Evolutionary conservation across 306 rosid genomes (phyloP).

Genomic region (Trifolium dubium): DNA sequence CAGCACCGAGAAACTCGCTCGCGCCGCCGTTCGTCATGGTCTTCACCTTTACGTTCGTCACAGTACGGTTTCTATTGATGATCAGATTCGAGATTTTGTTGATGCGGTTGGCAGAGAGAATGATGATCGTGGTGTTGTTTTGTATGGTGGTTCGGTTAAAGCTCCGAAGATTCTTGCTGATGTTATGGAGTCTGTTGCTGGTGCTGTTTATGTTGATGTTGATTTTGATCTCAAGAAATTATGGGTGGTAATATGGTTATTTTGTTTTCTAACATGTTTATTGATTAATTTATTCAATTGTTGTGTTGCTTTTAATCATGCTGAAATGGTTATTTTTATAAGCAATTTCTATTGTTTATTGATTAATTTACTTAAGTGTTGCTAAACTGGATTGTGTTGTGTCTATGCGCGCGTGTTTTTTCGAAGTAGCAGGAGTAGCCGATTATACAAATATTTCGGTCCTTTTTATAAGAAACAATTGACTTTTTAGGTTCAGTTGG

Average conservation of each 20-base stretch:
- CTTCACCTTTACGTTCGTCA: slow-evolving; percentile 55
- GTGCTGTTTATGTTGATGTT: slow-evolving; percentile 69
- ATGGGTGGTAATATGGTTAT: slow-evolving; percentile 60
- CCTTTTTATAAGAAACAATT: too few species aligned
- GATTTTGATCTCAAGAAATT: slow-evolving; percentile 54
- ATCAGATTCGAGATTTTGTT: slow-evolving; percentile 56
- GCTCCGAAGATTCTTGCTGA: slow-evolving; percentile 94
- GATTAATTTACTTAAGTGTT: too few species aligned
- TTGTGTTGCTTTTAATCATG: too few species aligned
- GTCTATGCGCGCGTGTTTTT: too few species aligned
- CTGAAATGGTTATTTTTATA: too few species aligned
- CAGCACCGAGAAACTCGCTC: slow-evolving; percentile 86
- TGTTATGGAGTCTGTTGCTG: slow-evolving; percentile 78
- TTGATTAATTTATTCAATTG: too few species aligned
- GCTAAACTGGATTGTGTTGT: too few species aligned
- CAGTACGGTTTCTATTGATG: slow-evolving; percentile 44
- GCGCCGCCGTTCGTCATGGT: slow-evolving; percentile 63
- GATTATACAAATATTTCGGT: too few species aligned
- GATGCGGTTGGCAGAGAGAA: slow-evolving; percentile 52
- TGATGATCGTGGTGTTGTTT: slow-evolving; percentile 20
- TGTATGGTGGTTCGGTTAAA: slow-evolving; percentile 65
- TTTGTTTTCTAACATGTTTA: too few species aligned
- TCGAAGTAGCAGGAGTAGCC: too few species aligned
- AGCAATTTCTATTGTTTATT: too few species aligned
- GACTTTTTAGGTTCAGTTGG: too few species aligned